These are phyloP conservation scores for Rhodotorula sp. DNA, from an alignment of 1,284 basidiomycete genomes.

Conservation along the genomic window DNA sequence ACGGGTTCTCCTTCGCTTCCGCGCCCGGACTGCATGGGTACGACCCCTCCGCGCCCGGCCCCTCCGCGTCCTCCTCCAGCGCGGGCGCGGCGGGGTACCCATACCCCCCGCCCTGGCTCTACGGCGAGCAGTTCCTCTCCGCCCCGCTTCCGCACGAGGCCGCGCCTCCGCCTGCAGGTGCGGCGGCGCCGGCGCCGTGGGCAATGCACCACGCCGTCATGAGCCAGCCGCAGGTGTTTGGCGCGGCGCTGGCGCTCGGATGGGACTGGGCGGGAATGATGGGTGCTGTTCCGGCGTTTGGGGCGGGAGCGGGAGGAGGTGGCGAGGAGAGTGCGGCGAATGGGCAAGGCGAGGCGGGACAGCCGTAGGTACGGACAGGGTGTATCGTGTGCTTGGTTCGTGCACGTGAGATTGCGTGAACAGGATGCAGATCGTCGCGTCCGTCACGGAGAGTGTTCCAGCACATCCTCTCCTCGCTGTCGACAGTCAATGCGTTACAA, in stretches of 20 bases:
- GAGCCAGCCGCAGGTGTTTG: neutral
- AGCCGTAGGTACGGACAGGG: too few relatives aligned
- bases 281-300: neutral
- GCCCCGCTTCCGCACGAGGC: conserved; percentile 12
- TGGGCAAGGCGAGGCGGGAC: neutral
- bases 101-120: conserved; percentile 18
- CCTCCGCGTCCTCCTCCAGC: neutral
- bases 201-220: too few relatives aligned
- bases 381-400: too few relatives aligned
- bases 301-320: too few relatives aligned
- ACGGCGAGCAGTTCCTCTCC: conserved; percentile 24
- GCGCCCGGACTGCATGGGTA: neutral
- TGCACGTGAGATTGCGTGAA: too few relatives aligned
- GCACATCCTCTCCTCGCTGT: too few relatives aligned
- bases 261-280: conserved; percentile 1
- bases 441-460: too few relatives aligned
- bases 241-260: neutral
- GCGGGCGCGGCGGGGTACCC: neutral
- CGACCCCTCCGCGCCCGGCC: conserved; percentile 1
- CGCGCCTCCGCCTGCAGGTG: neutral
- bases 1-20: neutral
- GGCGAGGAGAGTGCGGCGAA: neutral
- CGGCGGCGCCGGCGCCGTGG: neutral
- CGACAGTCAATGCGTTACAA: too few relatives aligned
- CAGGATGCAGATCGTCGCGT: too few relatives aligned